Evolutionary conservation across 371 early-diverging fungal species (phyloP).

Genomic region (Mortierella sp.): DNA sequence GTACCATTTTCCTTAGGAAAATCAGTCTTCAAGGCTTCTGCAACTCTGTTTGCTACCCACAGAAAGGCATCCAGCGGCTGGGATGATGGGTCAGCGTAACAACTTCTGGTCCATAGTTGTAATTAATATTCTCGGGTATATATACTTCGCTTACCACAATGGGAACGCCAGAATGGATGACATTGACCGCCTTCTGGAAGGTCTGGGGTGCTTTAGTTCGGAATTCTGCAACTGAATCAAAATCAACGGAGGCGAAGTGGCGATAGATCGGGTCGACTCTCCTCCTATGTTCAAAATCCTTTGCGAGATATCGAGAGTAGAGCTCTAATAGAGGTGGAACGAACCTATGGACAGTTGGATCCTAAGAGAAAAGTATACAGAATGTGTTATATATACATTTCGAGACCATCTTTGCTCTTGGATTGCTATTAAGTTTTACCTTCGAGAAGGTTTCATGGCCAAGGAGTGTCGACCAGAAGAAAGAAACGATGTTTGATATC

Average conservation of each 20-base stretch:
- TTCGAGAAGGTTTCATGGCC: slow-evolving; percentile 45
- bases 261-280: slow-evolving; percentile 28
- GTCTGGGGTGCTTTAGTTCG: slow-evolving; percentile 17
- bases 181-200: slow-evolving; percentile 46
- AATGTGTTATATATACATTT: neutral
- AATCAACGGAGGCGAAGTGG: slow-evolving; percentile 45
- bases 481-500: slow-evolving; percentile 36
- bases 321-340: slow-evolving; percentile 37
- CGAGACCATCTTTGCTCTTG: too few species aligned
- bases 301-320: slow-evolving; percentile 33
- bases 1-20: slow-evolving; percentile 12
- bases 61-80: slow-evolving; percentile 42
- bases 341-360: slow-evolving; percentile 28
- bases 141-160: slow-evolving; percentile 20
- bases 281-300: slow-evolving; percentile 29
- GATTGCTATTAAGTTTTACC: slow-evolving; percentile 16
- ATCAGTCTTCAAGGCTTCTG: slow-evolving; percentile 17
- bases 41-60: slow-evolving; percentile 45
- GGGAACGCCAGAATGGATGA: slow-evolving; percentile 41
- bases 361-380: slow-evolving; percentile 7
- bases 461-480: slow-evolving; percentile 49
- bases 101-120: too few species aligned
- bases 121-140: neutral
- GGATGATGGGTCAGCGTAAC: too few species aligned
- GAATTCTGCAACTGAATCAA: slow-evolving; percentile 42